Evolutionary conservation across 108 stramenopile species (phyloP), one percentile per base, ranked within the genome.

Genomic region (Parmales sp.): DNA sequence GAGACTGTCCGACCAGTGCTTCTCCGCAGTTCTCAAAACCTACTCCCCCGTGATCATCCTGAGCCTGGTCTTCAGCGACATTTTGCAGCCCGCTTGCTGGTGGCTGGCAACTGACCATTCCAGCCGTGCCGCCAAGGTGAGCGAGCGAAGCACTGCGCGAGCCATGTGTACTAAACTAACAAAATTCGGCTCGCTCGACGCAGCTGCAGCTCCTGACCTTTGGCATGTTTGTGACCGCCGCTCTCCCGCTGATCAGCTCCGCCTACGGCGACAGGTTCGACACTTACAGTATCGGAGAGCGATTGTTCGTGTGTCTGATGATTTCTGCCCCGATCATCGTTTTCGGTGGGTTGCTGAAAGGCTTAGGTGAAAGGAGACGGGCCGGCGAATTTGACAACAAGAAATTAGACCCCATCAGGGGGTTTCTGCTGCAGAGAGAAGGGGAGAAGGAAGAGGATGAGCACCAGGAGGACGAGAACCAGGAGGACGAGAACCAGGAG

Each of bases 71-170:
- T 60, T 31, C 54, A 60, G 54, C 54, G 54, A 34, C 25, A 34
- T 60, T 34, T 60, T 60, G 54, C 54, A 60, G 54, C 54, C 54
- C 54, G 54, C 54, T 34, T 60, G 29, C 31, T 60, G 54, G 54
- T 60, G 54, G 54, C 31, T 60, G 2, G 29, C 31, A 28, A 60
- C 36, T 4, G 54, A 60, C 54, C n/a, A n/a, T n/a, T n/a, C n/a
- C n/a, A n/a, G n/a, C n/a, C n/a, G n/a, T n/a, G n/a, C n/a, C n/a
- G n/a, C n/a, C n/a, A n/a, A n/a, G n/a, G n/a, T n/a, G n/a, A n/a
- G n/a, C n/a, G n/a, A n/a, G n/a, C n/a, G n/a, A n/a, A n/a, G n/a
- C n/a, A n/a, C n/a, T n/a, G n/a, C n/a, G n/a, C n/a, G n/a, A n/a
- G n/a, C n/a, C n/a, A n/a, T n/a, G n/a, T n/a, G n/a, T n/a, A n/a